phyloP scores from a whole-genome alignment of 768 basidiomycete genomes.

The Artomyces pyxidatus region DNA sequence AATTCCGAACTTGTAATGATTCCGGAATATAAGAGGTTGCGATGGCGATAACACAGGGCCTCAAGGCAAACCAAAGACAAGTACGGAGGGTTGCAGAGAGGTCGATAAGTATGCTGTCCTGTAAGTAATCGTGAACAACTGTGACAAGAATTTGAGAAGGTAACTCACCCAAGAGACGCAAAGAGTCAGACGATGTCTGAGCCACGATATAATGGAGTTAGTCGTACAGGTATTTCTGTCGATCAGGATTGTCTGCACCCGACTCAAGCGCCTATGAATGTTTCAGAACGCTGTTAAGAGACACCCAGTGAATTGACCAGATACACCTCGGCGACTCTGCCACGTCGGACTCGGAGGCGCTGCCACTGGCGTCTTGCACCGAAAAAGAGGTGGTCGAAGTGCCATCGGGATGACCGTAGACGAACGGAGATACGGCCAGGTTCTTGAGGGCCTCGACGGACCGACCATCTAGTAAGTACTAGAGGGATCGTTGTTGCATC shows the following conservation, averaged over 20 bases:
- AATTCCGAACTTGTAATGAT: too few relatives aligned
- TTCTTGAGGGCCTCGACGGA: constrained; percentile 12
- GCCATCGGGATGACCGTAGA: constrained; percentile 8
- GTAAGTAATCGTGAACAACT: too few relatives aligned
- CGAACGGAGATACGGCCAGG: constrained; percentile 16
- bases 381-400: constrained; percentile 11
- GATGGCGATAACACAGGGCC: too few relatives aligned
- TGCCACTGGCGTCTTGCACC: constrained; percentile 17
- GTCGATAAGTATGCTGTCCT: too few relatives aligned
- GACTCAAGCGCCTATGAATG: constrained; percentile 7
- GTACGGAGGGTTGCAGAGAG: too few relatives aligned
- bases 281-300: not conserved
- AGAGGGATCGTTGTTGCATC: constrained; percentile 7
- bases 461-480: constrained; percentile 14
- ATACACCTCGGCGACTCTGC: constrained; percentile 12
- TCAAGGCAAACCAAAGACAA: too few relatives aligned
- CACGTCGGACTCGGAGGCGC: constrained; percentile 16
- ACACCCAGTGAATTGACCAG: too few relatives aligned
- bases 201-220: constrained; percentile 17
- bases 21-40: too few relatives aligned
- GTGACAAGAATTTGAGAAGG: too few relatives aligned
- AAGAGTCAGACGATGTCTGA: too few relatives aligned
- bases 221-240: constrained; percentile 18
- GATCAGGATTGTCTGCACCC: constrained; percentile 14
- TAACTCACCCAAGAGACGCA: too few relatives aligned